phyloP scores from a whole-genome alignment of 106 monocot genomes.

The Dendrobium officinale region DNA sequence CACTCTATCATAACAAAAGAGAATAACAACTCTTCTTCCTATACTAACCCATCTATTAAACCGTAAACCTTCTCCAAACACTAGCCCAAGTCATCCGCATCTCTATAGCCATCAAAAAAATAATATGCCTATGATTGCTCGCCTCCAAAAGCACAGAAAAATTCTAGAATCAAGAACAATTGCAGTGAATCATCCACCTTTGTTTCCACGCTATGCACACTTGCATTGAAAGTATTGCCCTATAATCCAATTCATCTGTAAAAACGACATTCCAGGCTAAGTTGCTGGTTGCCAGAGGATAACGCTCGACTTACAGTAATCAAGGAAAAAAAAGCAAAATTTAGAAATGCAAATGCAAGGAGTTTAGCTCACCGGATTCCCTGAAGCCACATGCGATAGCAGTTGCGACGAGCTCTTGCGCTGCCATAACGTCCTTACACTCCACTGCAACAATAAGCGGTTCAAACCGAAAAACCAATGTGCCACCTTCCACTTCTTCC shows the following conservation, averaged over 20 bases:
- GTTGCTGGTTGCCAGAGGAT: neutral
- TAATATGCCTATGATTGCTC: no score
- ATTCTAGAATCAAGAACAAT: neutral
- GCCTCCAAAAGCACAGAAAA: no score
- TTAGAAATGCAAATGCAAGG: neutral
- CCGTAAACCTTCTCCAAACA: no score
- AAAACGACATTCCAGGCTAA: neutral
- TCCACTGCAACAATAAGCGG: conserved; percentile 79
- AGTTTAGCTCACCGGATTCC: conserved; percentile 61
- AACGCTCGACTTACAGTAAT: neutral
- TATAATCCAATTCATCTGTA: neutral
- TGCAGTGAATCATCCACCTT: neutral
- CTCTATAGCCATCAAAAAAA: no score
- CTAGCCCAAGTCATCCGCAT: no score
- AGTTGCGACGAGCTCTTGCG: conserved; percentile 47
- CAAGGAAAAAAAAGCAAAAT: neutral
- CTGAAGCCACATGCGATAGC: conserved; percentile 74
- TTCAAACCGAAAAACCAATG: conserved; percentile 79
- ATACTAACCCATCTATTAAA: no score
- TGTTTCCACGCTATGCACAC: neutral
- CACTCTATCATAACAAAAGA: no score
- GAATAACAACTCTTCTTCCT: no score
- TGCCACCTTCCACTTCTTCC: neutral
- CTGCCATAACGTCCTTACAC: conserved; percentile 49
- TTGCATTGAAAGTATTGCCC: neutral